Evolutionary conservation across 1,284 basidiomycete genomes (phyloP), one percentile per base, ranked within the genome.

Genomic region (Acaromyces ingoldii): DNA sequence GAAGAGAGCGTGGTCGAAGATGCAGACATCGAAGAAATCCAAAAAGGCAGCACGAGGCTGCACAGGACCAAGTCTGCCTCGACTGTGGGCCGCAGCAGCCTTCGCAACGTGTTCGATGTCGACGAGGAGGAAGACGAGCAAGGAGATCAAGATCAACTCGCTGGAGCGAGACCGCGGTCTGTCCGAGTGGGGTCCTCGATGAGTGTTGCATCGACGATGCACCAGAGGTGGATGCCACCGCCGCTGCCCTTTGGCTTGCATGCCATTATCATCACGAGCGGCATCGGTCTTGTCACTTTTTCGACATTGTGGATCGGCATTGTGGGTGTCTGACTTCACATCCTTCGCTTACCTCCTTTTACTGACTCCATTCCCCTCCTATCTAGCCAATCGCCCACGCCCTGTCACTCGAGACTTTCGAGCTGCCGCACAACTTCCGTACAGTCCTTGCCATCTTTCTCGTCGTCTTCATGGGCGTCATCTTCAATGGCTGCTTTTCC

Each of bases 231-330:
- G 38, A 61, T 70, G 21, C 69, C 69, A 5, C 69, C 69, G 2
- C 67, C 69, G 4, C 55, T 75, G 6, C 73, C 73, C 0, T 75
- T 74, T 36, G 73, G 73, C 0, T 49, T 75, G 25, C 72, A 75
- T 33, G 62, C 73, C 9, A 74, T 67, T 44, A 52, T 69, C 34
- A 72, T 75, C 63, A 75, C 68, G 6, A 58, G 67, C 25, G 72
- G 70, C 19, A 75, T 75, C 29, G 73, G 73, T 2, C 17, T 64
- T 13, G 57, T 62, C 10, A 75, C 73, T 1, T 42, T 67, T 3
- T 34, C 30, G 10, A 54, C 58, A 0, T 62, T 75, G 24, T 75
- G 73, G 72, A 53, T 70, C 19, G 66, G 62, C 5, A 19, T 75
- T 15, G 51, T 55, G 39, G 44, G 53, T 55, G 15, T 13, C 3